Percentiles rank a stretch among this genome's conserved stretches.
Conservation (phyloP, 2,329 filamentous ascomycete genomes). For the Botrytis hyacinthi region DNA sequence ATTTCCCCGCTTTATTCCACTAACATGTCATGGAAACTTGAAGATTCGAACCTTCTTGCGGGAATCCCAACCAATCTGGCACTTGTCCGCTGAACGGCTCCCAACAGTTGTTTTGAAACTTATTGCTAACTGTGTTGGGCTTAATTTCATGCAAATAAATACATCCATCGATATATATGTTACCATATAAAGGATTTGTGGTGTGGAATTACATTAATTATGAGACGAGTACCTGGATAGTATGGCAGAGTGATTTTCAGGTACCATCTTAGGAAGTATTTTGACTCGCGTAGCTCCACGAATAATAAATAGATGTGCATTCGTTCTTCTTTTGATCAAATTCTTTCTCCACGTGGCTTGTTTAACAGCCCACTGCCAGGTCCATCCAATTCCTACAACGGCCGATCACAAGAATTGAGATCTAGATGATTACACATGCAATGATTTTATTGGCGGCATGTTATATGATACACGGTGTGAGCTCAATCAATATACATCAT, state of each 20-base stretch:
- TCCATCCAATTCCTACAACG: not conserved
- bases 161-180: not conserved
- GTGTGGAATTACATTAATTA: not conserved
- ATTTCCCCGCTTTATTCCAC: not conserved
- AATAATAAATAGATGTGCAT: not conserved
- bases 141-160: not conserved
- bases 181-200: not conserved
- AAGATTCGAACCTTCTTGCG: too few relatives aligned
- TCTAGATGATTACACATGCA: not conserved
- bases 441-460: not conserved
- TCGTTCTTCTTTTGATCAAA: not conserved
- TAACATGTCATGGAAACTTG: not conserved
- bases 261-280: not conserved
- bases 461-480: too few relatives aligned
- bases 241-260: not conserved
- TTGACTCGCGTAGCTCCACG: not conserved
- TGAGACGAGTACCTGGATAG: accelerated
- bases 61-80: not conserved
- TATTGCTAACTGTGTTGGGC: not conserved
- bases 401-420: not conserved
- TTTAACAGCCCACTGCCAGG: not conserved
- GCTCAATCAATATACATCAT: not conserved
- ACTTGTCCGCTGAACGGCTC: not conserved
- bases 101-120: not conserved
- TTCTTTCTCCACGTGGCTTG: not conserved